Evolutionary conservation across 2,329 filamentous ascomycete species (phyloP), one percentile per base, ranked within the genome.

Genomic region (Botrytis tulipae): DNA sequence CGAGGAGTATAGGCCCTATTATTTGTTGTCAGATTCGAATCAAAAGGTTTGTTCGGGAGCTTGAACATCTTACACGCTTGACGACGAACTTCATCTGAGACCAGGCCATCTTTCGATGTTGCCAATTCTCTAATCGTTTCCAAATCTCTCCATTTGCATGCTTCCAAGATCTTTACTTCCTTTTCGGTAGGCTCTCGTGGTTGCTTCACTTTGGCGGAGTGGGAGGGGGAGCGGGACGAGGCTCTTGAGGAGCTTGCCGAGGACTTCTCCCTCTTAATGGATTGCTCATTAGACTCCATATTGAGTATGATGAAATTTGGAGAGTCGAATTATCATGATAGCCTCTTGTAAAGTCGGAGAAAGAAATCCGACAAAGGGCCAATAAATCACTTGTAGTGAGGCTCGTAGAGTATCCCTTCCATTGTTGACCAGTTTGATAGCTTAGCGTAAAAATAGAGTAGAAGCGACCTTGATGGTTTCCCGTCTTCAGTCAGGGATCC

Each of bases 31-130:
- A 80, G 74, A 74, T 32, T 59, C 74, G 40, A 59, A 71, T 72
- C 4, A 16, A n/a, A 20, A 54, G 37, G 10, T 35, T 8, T 35
- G 20, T 20, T n/a, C 1, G 37, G 37, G 20, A 37, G 14, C 40
- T 51, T 32, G 40, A 32, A 88, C 93, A 83, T 88, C 51, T 32
- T 57, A 97, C 95, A 98, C 77, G 93, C 94, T 82, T 85, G 84
- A 79, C 88, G 88, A 77, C 95, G 91, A 76, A 96, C 82, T 42
- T 85, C 83, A 80, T 94, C 92, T 32, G 85, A 86, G 73, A 93
- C 80, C 75, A 94, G 86, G 29, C 92, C 92, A n/a, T 90, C 91
- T 71, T 85, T 83, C 1, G 89, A 88, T 70, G 87, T 86, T 57
- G 92, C 91, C 74, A 92, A 84, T 20, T 79, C 79, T 74, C 87